Base-by-base conservation (phyloP, 208 protist species). In the Novymonas esmeraldas region DNA sequence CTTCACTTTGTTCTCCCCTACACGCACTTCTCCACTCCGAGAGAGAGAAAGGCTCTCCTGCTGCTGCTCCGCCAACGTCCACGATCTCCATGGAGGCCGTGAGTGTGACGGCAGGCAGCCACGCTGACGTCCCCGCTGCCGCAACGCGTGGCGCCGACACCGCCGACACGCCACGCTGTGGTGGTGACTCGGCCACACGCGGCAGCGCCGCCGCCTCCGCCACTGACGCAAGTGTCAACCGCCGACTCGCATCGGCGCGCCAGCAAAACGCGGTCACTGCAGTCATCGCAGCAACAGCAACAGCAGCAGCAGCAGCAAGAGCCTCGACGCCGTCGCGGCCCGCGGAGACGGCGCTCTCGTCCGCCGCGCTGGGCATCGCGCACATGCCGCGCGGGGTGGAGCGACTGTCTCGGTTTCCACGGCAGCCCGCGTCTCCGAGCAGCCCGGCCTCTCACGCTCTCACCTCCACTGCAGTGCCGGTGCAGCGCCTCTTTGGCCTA, bases 391-490 rank as follows among this genome's bases (percentile, higher is more conserved):
- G 36, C 36, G 36, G 11, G 36, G 36, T 11, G 11, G 14, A 61
- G 56, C 39, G 22, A 22, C 13, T 6, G 39, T 24, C 16, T 49
- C 36, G 39, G 29, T 28, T n/a, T 33, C 56, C 22, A 16, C 38
- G 45, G 3, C 56, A 38, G 6, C 18, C 26, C 2, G 16, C 29
- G 16, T 55, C 59, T 3, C 58, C 59, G 13, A 24, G 46, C 1
- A 61, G 67, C 16, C 58, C 59, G 6, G 29, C 42, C 6, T 65
- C 51, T 0, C 34, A 51, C 2, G 38, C 50, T 11, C 6, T 39
- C 20, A n/a, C n/a, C 7, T 44, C 55, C 33, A 75, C 69, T 6
- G 60, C 54, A 3, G 54, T 75, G 34, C 36, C 61, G 5, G 69
- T 75, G 38, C n/a, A 39, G 26, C 44, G 3, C 28, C 61, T 75